Evolutionary conservation across 371 early-diverging fungal species (phyloP), one percentile per base, ranked within the genome.

Genomic region (Mucor piriformis): DNA sequence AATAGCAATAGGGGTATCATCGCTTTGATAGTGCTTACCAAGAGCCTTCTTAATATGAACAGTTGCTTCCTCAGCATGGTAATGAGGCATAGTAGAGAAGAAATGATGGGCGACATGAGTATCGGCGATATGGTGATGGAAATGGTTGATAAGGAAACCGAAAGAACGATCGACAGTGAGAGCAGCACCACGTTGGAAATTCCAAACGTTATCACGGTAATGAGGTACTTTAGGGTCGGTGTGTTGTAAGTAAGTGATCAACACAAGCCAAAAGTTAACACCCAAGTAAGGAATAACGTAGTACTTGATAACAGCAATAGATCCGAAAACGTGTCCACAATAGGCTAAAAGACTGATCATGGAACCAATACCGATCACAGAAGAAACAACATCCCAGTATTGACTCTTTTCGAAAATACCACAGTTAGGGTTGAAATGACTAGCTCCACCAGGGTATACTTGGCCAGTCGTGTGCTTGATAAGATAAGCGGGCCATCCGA

Each of bases 31-130:
- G 69, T 90, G 89, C 72, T 88, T 81, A 35, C 93, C 93, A 34
- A 95, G 76, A 44, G 83, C 76, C 71, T 85, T 79, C 77, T 88
- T 85, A 51, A 93, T 66, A 57, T 86, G 86, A 44, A 60, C 58
- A 24, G 95, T 95, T 8, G 95, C 95, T 74, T 92, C 91, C 54
- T 82, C 73, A 12, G 93, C 91, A 59, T 95, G 82, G 81, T 95
- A 95, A 79, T 91, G 91, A n/a, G 95, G 95, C 93, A 95, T 93
- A 25, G 83, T 86, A 24, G 90, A 89, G 79, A 93, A 95, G 64
- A 92, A 70, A 67, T 95, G 95, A 69, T 95, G 95, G 16, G 88
- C 92, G 34, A 94, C 91, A 64, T 92, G 93, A 15, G 91, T 88
- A 67, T 92, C 91, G 44, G 83, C 75, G 58, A 92, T 92, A 61